A percentile compares a stretch with the other conserved stretches of the same genome.
These are phyloP conservation scores for Axilococcus clingmanii DNA, from an alignment of 139 green algal species.

Conservation along the genomic window DNA sequence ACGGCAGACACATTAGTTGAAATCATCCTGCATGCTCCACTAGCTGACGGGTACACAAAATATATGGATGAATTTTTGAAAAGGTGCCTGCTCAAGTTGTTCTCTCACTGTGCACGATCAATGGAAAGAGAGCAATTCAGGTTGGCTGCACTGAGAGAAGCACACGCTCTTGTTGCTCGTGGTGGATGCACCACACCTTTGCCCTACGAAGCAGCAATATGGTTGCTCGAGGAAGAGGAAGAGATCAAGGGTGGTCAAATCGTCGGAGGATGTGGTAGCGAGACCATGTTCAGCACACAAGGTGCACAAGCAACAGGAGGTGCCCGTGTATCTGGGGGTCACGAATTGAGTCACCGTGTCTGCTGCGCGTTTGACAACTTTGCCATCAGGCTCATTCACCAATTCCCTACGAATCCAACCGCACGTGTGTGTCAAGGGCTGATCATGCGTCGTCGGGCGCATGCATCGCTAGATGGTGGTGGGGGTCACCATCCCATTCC, in stretches of 20 bases:
- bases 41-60: constrained; percentile 21
- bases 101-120: constrained; percentile 24
- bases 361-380: constrained; percentile 27
- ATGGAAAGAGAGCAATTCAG: constrained; percentile 35
- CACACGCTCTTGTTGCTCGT: constrained; percentile 24
- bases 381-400: constrained; percentile 24
- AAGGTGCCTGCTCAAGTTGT: constrained; percentile 34
- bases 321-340: constrained; percentile 13
- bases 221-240: constrained; percentile 59
- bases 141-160: constrained; percentile 36
- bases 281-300: constrained; percentile 20
- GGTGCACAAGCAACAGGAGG: constrained; percentile 44
- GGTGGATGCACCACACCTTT: constrained; percentile 27
- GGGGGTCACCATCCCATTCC: constrained; percentile 9
- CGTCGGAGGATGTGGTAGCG: constrained; percentile 36
- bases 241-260: constrained; percentile 40
- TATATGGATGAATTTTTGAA: constrained; percentile 59
- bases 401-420: constrained; percentile 29
- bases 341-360: constrained; percentile 10
- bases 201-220: constrained; percentile 63
- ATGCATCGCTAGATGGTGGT: too few relatives aligned
- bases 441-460: constrained; percentile 34
- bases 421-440: constrained; percentile 35
- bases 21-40: constrained; percentile 27
- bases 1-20: constrained; percentile 5